Evolutionary conservation across 2,329 filamentous ascomycete species (phyloP), one percentile per base, ranked within the genome.

Genomic region (Epichloe sibirici): DNA sequence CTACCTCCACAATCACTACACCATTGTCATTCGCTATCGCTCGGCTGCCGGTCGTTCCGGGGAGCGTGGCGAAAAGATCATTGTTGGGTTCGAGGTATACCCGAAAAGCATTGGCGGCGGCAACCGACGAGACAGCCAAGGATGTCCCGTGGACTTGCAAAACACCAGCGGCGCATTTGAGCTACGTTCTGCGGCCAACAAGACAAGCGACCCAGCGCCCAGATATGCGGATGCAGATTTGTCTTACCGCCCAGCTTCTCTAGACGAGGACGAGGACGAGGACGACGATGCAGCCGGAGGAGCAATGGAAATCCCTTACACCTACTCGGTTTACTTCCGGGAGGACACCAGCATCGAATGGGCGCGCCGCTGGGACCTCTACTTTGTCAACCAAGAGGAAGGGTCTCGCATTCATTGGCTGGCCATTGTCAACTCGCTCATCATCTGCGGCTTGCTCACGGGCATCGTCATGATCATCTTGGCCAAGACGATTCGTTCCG

Each of bases 61-160:
- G 34, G 76, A 82, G 17, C 76, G 78, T 45, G 86, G 86, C 48
- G 85, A 82, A 57, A 90, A 88, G 69, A 82, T 93, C 40, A 79
- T 95, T 57, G 86, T 94, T 21, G 89, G 87, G 0, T 95, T 95
- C 63, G 89, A 95, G 69, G 84, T 95, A 28, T 95, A 93, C 62
- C 82, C 88, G 23, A 94, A 91, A 73, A 94, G 88, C 63, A 79
- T 94, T 61, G 81, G 81, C 25, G 72, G 76, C 7, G 71, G 69
- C 12, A 75, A 73, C 55, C 76, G 79, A 58, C 79, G 86, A 48
- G 74, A 81, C 53, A 74, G 77, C 42, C 69, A 73, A 15, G 86
- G 86, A 15, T 87, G 89, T 60, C 87, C 88, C 1, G 71, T 72
- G 21, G 77, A 88, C 56, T 70, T 90, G 28, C 77, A 83, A 58